phyloP scores from a whole-genome alignment of 805 yeast species.

The Ogataea zsoltii region DNA sequence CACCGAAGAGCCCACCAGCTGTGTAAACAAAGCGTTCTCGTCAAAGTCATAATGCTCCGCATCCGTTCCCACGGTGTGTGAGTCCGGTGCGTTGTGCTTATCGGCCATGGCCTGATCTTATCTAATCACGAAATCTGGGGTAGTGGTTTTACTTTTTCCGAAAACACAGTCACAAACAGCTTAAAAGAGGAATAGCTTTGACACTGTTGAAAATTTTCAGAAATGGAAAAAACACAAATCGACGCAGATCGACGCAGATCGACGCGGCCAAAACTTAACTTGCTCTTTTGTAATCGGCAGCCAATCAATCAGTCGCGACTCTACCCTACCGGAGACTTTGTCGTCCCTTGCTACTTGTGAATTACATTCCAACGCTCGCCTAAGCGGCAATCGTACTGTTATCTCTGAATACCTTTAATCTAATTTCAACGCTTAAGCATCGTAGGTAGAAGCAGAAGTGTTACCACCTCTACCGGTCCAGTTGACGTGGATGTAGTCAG shows the following conservation, averaged over 20 bases:
- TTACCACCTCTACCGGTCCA: slow-evolving; percentile 99
- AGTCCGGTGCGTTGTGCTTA: slow-evolving; percentile 2
- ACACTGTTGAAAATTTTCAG: slow-evolving; percentile 5
- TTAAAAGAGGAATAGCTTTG: slow-evolving; percentile 15
- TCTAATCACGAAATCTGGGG: slow-evolving; percentile 26
- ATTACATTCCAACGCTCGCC: too few species aligned
- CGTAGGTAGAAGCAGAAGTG: slow-evolving; percentile 91
- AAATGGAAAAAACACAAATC: background rate
- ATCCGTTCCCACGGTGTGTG: slow-evolving; percentile 7
- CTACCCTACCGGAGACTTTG: too few species aligned
- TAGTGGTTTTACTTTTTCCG: slow-evolving; percentile 16
- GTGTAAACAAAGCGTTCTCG: slow-evolving; percentile 14
- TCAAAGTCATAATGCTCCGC: slow-evolving; percentile 15
- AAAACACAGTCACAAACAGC: slow-evolving; percentile 26
- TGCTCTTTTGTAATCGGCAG: too few species aligned
- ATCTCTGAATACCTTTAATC: background rate
- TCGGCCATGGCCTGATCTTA: slow-evolving; percentile 10
- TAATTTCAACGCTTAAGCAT: slow-evolving; percentile 55
- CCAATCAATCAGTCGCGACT: too few species aligned
- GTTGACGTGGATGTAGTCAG: slow-evolving; percentile 88
- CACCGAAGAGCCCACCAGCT: slow-evolving; percentile 15
- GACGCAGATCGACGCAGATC: slow-evolving; percentile 1
- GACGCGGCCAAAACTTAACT: slow-evolving; percentile 1
- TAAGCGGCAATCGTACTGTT: too few species aligned
- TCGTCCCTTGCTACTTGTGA: too few species aligned